Conservation (phyloP, 192 early-diverging fungal genomes). For the Oehlia diaphana region DNA sequence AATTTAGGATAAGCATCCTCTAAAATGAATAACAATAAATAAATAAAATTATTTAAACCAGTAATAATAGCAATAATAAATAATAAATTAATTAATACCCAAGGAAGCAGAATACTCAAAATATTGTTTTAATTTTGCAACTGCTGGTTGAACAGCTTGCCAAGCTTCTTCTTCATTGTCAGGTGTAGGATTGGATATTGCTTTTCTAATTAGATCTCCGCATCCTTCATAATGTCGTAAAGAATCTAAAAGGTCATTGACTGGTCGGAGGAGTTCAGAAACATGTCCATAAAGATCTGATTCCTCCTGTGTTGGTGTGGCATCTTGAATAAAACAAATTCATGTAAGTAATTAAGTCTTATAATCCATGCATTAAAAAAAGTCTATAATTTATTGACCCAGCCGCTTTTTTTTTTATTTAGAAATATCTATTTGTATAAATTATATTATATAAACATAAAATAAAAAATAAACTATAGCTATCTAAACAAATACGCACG, state of each 20-base stretch:
- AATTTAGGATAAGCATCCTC: conserved; percentile 64
- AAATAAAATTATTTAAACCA: conserved; percentile 16
- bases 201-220: conserved; percentile 77
- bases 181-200: conserved; percentile 79
- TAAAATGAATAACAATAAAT: conserved; percentile 31
- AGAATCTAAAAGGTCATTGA: conserved; percentile 51
- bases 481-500: not conserved
- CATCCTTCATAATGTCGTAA: conserved; percentile 64
- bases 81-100: conserved; percentile 44
- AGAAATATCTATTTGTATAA: no score
- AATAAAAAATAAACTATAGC: not conserved
- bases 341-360: not conserved
- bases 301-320: conserved; percentile 66
- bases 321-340: conserved; percentile 38
- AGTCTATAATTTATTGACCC: no score
- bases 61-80: not conserved
- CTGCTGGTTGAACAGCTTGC: conserved; percentile 80
- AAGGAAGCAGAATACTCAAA: conserved; percentile 79
- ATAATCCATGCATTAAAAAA: not conserved
- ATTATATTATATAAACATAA: not conserved
- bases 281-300: conserved; percentile 58
- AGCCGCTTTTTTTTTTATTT: no score
- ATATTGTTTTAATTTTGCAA: conserved; percentile 73
- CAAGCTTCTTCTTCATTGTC: conserved; percentile 90
- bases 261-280: conserved; percentile 53